Evolutionary conservation across 768 basidiomycete species (phyloP).

Genomic region (Lactifluus echinatus): DNA sequence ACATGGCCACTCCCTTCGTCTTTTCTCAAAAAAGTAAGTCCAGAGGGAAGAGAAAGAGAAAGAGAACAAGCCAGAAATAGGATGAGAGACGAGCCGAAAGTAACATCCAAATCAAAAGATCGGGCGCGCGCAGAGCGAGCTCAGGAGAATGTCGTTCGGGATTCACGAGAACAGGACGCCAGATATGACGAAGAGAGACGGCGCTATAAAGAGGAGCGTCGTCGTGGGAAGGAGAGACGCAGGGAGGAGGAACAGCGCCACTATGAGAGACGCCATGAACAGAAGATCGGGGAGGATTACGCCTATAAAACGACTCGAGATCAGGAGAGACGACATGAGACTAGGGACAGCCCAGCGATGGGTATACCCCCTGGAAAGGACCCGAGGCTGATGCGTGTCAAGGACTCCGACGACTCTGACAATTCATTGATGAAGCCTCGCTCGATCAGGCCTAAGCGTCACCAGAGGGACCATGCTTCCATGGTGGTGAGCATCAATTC

Average conservation of each 20-base stretch:
- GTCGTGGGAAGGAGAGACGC: slow-evolving; percentile 19
- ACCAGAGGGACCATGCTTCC: slow-evolving; percentile 3
- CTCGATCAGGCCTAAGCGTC: slow-evolving; percentile 12
- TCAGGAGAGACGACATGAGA: slow-evolving; percentile 15
- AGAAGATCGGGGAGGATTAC: slow-evolving; percentile 19
- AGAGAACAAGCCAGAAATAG: slow-evolving; percentile 5
- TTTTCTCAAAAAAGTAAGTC: slow-evolving; percentile 22
- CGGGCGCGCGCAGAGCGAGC: slow-evolving; percentile 19
- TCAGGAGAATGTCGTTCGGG: slow-evolving; percentile 16
- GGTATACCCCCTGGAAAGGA: not conserved
- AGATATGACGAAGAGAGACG: slow-evolving; percentile 14
- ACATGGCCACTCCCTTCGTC: slow-evolving; percentile 15
- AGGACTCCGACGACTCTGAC: slow-evolving; percentile 21
- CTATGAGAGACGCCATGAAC: slow-evolving; percentile 19
- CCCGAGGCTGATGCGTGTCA: slow-evolving; percentile 17
- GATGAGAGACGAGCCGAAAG: slow-evolving; percentile 5
- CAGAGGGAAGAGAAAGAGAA: slow-evolving; percentile 10
- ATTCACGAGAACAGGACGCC: slow-evolving; percentile 13
- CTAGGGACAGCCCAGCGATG: slow-evolving; percentile 21
- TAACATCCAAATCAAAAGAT: slow-evolving; percentile 16
- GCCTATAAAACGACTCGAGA: slow-evolving; percentile 2
- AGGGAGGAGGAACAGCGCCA: slow-evolving; percentile 19
- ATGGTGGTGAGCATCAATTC: not conserved
- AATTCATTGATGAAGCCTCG: slow-evolving; percentile 15
- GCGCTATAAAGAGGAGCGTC: slow-evolving; percentile 20